These are phyloP conservation scores for Fusarium xylarioides DNA, from an alignment of 2,329 filamentous ascomycete species.

Conservation along the genomic window DNA sequence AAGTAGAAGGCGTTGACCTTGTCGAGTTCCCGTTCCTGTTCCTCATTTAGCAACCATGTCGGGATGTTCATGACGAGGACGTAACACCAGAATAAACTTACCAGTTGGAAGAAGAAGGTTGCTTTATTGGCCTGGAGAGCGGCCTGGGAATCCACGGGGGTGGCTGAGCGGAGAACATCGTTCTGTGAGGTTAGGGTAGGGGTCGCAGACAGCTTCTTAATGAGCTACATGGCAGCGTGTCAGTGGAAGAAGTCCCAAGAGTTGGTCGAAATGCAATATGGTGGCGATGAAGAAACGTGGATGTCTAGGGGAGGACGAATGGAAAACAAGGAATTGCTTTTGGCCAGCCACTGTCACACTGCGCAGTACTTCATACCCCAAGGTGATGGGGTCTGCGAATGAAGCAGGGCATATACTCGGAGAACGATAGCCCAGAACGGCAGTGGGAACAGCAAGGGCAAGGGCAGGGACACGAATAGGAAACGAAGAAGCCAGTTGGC, in stretches of 20 bases:
- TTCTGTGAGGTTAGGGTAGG: constrained; percentile 83
- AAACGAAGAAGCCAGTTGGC: constrained; percentile 5
- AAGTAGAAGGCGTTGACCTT: constrained; percentile 98
- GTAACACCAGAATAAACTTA: constrained; percentile 55
- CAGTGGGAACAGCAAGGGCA: constrained; percentile 3
- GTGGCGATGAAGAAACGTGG: constrained; percentile 34
- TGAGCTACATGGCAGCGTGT: constrained; percentile 71
- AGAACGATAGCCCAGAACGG: neutral
- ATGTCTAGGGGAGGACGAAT: constrained; percentile 25
- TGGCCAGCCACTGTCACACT: constrained; percentile 31
- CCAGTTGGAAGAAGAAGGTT: constrained; percentile 97
- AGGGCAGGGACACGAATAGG: constrained; percentile 4
- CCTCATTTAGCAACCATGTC: constrained; percentile 50
- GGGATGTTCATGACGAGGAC: constrained; percentile 41
- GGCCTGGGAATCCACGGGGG: constrained; percentile 78
- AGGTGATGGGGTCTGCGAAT: constrained; percentile 24
- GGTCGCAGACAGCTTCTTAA: constrained; percentile 96
- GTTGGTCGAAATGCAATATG: constrained; percentile 24
- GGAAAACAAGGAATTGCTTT: constrained; percentile 32
- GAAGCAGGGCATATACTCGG: constrained; percentile 15
- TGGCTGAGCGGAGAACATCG: constrained; percentile 60
- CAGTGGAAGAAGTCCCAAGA: constrained; percentile 30
- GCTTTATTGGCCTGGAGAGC: constrained; percentile 96
- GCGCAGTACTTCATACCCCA: constrained; percentile 4
- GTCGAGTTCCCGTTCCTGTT: constrained; percentile 92